phyloP scores from a whole-genome alignment of 1,284 basidiomycete species.

The Ustilago sp. region DNA sequence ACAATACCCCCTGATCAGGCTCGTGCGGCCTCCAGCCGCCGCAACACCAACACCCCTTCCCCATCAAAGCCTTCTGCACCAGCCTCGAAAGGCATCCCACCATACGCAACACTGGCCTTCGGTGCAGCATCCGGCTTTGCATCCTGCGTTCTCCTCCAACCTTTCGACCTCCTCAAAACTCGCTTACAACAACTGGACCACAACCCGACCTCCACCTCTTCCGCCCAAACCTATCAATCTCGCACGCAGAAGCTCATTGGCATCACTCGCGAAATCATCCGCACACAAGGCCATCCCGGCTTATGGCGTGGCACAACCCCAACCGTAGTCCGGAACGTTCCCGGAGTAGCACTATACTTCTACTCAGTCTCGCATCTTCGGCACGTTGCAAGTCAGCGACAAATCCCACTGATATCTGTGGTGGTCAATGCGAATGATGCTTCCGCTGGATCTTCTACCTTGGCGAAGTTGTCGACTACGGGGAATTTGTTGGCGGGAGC shows the following conservation, averaged over 20 bases:
- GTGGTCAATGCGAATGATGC: conserved; percentile 66
- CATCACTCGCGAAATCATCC: conserved; percentile 44
- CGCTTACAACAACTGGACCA: conserved; percentile 63
- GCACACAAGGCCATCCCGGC: conserved; percentile 56
- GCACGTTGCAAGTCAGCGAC: conserved; percentile 46
- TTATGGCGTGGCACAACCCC: conserved; percentile 68
- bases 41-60: background rate
- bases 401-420: conserved; percentile 61
- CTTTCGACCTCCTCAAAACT: conserved; percentile 68
- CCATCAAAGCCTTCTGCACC: background rate
- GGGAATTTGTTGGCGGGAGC: conserved; percentile 93
- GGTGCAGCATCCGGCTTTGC: conserved; percentile 64
- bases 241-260: conserved; percentile 46
- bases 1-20: conserved; percentile 2
- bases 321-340: conserved; percentile 66
- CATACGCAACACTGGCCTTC: conserved; percentile 62
- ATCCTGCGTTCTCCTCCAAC: conserved; percentile 67
- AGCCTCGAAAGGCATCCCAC: conserved; percentile 35
- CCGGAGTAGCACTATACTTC: conserved; percentile 68
- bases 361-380: conserved; percentile 66
- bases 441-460: conserved; percentile 54
- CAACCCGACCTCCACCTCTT: background rate
- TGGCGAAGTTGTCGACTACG: conserved; percentile 76
- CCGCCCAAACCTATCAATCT: conserved; percentile 14
- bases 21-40: conserved; percentile 6